Conservation (phyloP, 2,329 filamentous ascomycete species). For the Fusarium pseudonygamai region DNA sequence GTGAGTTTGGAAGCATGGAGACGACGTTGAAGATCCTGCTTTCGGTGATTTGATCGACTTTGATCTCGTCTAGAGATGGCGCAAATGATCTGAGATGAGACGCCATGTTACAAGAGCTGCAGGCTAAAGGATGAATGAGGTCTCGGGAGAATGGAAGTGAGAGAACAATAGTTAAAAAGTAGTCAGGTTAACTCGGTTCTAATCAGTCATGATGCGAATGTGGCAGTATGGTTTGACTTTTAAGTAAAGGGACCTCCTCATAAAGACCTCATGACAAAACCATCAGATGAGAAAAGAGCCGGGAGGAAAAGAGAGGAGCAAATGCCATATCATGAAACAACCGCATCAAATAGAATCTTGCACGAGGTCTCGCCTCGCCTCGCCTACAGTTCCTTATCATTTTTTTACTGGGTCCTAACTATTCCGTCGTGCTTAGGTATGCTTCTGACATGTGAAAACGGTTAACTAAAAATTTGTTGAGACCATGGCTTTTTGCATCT, state of each 20-base stretch:
- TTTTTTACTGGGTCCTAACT: conserved; percentile 15
- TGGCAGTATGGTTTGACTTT: neutral
- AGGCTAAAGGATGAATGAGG: neutral
- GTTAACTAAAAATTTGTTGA: conserved; percentile 35
- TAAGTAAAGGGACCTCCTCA: neutral
- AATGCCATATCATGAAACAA: conserved; percentile 9
- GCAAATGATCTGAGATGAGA: conserved; percentile 27
- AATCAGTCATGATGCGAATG: conserved; percentile 12
- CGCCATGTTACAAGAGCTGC: conserved; percentile 18
- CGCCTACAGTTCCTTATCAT: conserved; percentile 10
- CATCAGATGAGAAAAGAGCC: neutral
- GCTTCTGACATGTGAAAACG: conserved; percentile 42
- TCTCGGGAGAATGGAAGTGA: neutral
- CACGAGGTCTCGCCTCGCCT: conserved; percentile 18
- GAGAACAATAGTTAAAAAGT: neutral
- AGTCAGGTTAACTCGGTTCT: neutral
- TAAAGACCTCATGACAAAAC: conserved; percentile 1
- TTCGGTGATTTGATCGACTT: conserved; percentile 46
- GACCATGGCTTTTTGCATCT: neutral
- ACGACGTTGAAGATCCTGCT: conserved; percentile 59
- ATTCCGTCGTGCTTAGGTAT: neutral
- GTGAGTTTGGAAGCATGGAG: conserved; percentile 61
- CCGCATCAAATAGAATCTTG: conserved; percentile 21
- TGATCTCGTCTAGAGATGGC: conserved; percentile 42
- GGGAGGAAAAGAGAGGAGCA: neutral